phyloP scores from a whole-genome alignment of 192 early-diverging fungal species.

The Entomortierella chlamydospora region DNA sequence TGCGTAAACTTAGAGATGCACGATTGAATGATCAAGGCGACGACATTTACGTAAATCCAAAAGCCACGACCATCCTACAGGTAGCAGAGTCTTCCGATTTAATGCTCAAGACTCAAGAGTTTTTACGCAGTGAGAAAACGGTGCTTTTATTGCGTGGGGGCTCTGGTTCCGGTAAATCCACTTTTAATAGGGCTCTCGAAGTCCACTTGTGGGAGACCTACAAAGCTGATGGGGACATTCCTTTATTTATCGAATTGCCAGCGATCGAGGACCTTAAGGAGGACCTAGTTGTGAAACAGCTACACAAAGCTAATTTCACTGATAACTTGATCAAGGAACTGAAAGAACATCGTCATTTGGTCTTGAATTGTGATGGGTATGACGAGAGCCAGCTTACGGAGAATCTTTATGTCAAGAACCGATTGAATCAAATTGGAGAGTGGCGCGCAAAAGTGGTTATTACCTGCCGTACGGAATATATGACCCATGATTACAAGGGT shows the following conservation, averaged over 20 bases:
- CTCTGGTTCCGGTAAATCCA: slow-evolving; percentile 14
- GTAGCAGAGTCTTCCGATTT: background rate
- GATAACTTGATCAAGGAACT: background rate
- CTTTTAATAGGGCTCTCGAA: slow-evolving; percentile 7
- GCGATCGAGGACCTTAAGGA: background rate
- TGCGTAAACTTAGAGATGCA: background rate
- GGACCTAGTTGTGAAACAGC: background rate
- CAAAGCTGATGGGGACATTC: background rate
- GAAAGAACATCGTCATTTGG: background rate
- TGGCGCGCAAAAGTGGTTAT: background rate
- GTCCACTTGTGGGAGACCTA: background rate
- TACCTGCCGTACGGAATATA: background rate
- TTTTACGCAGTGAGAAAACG: background rate
- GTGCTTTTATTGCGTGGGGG: slow-evolving; percentile 5
- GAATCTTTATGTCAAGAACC: slow-evolving; percentile 7
- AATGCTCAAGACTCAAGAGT: background rate
- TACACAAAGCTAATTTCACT: background rate
- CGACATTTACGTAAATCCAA: background rate
- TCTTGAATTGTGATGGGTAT: slow-evolving; percentile 20
- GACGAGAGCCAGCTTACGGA: slow-evolving; percentile 4
- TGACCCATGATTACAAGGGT: background rate
- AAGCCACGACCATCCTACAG: background rate
- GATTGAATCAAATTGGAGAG: background rate
- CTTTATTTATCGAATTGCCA: slow-evolving; percentile 3
- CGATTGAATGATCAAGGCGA: background rate